Conservation (phyloP, 345 rosid genomes). For the Pseudoturritis turrita region DNA sequence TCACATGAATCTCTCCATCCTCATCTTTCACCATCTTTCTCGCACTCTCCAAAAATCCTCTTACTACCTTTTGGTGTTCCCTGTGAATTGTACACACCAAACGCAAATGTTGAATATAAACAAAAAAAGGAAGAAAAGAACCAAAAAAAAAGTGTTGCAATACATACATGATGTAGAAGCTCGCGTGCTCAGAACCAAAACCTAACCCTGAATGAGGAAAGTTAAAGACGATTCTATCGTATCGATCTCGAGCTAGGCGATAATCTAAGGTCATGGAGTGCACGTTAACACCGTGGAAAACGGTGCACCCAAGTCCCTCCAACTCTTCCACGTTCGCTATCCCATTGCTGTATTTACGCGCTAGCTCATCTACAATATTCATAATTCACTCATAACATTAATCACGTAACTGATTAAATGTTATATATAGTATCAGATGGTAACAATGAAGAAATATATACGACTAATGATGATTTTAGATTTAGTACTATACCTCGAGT, state of each 20-base stretch:
- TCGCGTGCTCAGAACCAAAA: neutral
- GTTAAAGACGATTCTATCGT: neutral
- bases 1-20: constrained; percentile 2
- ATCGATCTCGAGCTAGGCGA: neutral
- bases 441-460: neutral
- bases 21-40: neutral
- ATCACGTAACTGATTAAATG: no score
- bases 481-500: neutral
- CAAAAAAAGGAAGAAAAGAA: no score
- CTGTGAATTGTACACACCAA: neutral
- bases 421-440: no score
- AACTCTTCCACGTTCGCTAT: neutral
- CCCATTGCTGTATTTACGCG: neutral
- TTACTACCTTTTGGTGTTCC: neutral
- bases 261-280: neutral
- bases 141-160: no score
- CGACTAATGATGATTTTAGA: neutral
- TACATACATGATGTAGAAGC: neutral
- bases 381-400: neutral
- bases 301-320: neutral
- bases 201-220: neutral
- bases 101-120: neutral
- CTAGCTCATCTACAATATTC: neutral
- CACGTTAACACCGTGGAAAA: neutral
- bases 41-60: neutral